A percentile compares a stretch with the other conserved stretches of the same genome.
phyloP scores from a whole-genome alignment of 768 basidiomycete genomes.

The Cystobasidium ongulense region DNA sequence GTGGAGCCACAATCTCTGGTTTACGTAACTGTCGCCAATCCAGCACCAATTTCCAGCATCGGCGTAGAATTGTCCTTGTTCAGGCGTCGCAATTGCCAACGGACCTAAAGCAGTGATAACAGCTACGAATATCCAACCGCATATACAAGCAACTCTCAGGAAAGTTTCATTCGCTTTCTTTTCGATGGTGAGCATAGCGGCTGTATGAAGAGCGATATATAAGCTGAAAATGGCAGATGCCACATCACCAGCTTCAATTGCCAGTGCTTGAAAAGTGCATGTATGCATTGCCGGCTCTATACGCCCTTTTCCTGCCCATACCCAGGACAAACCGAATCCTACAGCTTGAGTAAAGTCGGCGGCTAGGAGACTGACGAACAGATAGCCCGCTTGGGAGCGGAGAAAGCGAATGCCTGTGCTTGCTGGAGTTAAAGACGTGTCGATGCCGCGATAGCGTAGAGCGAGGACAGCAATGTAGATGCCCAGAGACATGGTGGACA shows the following conservation, averaged over 20 bases:
- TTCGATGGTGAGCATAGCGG: not conserved
- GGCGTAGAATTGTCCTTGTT: conserved; percentile 25
- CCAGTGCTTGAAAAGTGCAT: conserved; percentile 14
- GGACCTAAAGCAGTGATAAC: conserved; percentile 29
- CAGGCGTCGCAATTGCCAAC: conserved; percentile 3
- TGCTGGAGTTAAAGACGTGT: not conserved
- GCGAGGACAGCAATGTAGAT: not conserved
- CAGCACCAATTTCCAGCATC: conserved; percentile 33
- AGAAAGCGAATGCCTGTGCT: not conserved
- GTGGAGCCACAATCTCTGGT: conserved; percentile 22
- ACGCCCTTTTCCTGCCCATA: not conserved
- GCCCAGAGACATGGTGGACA: conserved; percentile 1
- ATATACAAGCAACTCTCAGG: not conserved
- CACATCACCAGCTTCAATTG: conserved; percentile 28
- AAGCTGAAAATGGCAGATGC: conserved; percentile 23
- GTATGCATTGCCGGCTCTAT: not conserved
- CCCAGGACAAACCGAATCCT: conserved; percentile 24
- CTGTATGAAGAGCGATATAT: conserved; percentile 23
- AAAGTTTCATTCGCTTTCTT: conserved; percentile 8
- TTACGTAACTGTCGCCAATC: conserved; percentile 26
- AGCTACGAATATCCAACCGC: conserved; percentile 18
- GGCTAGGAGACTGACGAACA: conserved; percentile 21
- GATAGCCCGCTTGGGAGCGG: conserved; percentile 15
- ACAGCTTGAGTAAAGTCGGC: conserved; percentile 28
- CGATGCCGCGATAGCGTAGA: not conserved